Base-by-base conservation (phyloP, 202 grass and related monocot genomes). In the Zoysia matrella region DNA sequence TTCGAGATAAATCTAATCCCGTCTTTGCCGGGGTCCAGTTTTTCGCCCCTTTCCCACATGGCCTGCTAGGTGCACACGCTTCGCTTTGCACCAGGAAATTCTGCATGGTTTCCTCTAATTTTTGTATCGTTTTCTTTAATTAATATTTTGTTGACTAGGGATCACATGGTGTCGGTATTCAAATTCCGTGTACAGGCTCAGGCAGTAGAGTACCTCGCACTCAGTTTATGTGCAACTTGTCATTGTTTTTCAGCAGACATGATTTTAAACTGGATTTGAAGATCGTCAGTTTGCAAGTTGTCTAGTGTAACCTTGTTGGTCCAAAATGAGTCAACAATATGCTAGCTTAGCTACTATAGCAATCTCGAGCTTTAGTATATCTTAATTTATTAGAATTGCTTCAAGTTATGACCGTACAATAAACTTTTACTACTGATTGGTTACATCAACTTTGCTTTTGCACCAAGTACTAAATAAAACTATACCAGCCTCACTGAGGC, bases 1-100 rank as follows among this genome's bases (percentile, higher is more conserved):
- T 85, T 79, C 52, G 40, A 82, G 54, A 49, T 82, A 86, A 86
- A 86, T 90, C 70, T 58, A 52, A 71, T 83, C 64, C 57, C 80
- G 71, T 52, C 69, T 75, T 75, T 83, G 70, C 57, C 65, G 70
- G 74, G 80, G 77, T 66, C 84, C 84, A 86, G 50, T 39, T 80
- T 44, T n/a, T 4, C 22, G 22, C 22, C 22, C 22, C 64, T 75
- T 90, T 86, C 75, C 70, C 84, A 86, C 80, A 71, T 65, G 68
- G 42, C 47, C 63, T 86, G 80, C 70, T 86, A 90, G 43, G 44
- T 8, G 11, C 69, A 90, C 79, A 69, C 74, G 22, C 53, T 67
- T 78, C 44, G 44, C 69, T 75, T 90, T 63, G 71, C 69, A 18
- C 30, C 5, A 40, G 10, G 49, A 65, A 76, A 13, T 71, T 80